Evolutionary conservation across 2,329 filamentous ascomycete species (phyloP), one percentile per base, ranked within the genome.

Genomic region (Hymenoscyphus repandus): DNA sequence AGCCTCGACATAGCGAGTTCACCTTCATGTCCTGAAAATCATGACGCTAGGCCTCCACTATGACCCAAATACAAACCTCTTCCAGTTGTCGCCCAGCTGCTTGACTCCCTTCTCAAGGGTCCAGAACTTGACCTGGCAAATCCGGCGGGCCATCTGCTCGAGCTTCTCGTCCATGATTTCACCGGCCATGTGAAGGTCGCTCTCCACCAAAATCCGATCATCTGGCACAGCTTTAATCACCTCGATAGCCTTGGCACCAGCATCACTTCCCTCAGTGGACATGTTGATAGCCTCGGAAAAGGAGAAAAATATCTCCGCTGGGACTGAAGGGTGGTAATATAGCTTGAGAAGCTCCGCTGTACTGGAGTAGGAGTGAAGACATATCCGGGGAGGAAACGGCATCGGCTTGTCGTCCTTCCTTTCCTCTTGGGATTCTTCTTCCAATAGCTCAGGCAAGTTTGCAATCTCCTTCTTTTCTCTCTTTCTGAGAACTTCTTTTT

Each of bases 351-450:
- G 78, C 50, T 93, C 84, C 10, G 81, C 74, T 5, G 85, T 79
- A 0, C 90, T 92, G 43, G 88, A 95, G 69, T 90, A 99, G 0
- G 91, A 96, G 69, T 99, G 93, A 52, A 99, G 80, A 64, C 93
- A 99, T 65, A 97, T 85, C 7, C 91, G 76, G 1, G 91, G 90
- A 3, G 93, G 91, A 60, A 86, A 97, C 0, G 87, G 85, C 53
- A 77, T 82, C 1, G 73, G 60, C 62, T 11, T 66, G 61, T 27
- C 64, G 60, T 15, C 65, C 62, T 47, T 50, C 6, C 41, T 34
- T 33, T 66, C 63, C 0, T 70, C 69, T 1, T 67, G 63, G 17
- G 69, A 67, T 12, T 64, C 58, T 5, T 56, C 47, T 31, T 70
- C 67, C 2, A 67, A 64, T 11, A 53, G 52, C 11, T 37, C 47